Conservation (phyloP, 2,329 filamentous ascomycete species). For the Sporothrix variecibatus region DNA sequence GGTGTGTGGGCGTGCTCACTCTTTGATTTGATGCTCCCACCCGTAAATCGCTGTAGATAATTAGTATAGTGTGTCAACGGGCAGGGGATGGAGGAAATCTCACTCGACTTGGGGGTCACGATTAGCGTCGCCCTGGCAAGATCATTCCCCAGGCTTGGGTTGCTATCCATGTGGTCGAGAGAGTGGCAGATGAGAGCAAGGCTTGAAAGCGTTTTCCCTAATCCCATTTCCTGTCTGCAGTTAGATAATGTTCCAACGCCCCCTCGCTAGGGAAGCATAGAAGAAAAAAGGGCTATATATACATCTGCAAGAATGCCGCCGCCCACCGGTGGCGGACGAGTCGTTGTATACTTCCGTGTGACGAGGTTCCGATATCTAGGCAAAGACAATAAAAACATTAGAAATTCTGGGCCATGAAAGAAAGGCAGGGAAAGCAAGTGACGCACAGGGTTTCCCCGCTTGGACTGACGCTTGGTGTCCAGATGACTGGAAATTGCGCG, state of each 20-base stretch:
- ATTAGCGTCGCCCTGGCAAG: conserved; percentile 5
- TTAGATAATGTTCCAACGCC: not conserved
- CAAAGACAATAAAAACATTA: not conserved
- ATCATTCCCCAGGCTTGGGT: not conserved
- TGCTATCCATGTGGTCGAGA: conserved; percentile 5
- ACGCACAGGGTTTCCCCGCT: not conserved
- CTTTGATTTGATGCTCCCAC: conserved; percentile 4
- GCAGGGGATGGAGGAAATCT: not conserved
- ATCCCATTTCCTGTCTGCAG: conserved; percentile 10
- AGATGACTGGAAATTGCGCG: conserved; percentile 12
- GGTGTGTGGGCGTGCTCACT: not conserved
- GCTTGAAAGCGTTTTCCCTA: conserved; percentile 10
- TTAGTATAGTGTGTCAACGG: not conserved
- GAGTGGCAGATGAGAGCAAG: conserved; percentile 8
- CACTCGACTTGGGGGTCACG: conserved; percentile 3
- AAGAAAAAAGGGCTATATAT: not conserved
- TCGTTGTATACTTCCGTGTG: not conserved
- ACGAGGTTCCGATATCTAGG: not conserved
- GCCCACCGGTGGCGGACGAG: conserved; percentile 2
- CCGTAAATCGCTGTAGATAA: conserved; percentile 7
- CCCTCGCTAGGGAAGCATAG: not conserved
- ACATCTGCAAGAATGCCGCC: conserved; percentile 17
- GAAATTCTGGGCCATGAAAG: not conserved
- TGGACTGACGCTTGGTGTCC: not conserved
- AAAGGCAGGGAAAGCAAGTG: not conserved